Conservation (phyloP, 371 early-diverging fungal genomes). For the Saksenaea vasiformis region DNA sequence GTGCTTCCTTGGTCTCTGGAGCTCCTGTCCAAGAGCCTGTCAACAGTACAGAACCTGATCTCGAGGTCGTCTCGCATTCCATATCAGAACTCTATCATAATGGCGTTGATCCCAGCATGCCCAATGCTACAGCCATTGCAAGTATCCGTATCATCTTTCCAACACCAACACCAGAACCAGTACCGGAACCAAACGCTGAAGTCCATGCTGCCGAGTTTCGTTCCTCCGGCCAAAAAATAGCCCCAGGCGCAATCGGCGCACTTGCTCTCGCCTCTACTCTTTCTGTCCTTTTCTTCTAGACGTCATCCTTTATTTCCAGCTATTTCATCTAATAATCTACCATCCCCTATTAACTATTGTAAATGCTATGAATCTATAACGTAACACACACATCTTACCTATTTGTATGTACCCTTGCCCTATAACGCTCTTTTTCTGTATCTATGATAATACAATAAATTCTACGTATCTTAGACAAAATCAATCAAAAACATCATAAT, state of each 20-base stretch:
- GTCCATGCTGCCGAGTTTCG: background rate
- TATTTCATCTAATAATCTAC: too few species aligned
- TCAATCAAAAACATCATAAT: background rate
- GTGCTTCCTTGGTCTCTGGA: background rate
- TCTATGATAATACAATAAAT: background rate
- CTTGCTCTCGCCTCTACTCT: background rate
- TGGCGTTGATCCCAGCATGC: background rate
- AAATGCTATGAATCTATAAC: background rate
- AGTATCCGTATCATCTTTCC: slow-evolving; percentile 1
- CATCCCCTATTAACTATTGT: background rate
- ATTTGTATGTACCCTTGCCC: background rate
- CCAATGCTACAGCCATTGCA: background rate
- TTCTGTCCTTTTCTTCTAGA: background rate
- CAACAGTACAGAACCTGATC: background rate
- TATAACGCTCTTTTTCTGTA: background rate
- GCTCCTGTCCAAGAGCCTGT: background rate
- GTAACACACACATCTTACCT: background rate
- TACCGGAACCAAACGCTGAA: background rate
- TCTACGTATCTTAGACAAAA: too few species aligned
- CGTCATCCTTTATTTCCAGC: background rate
- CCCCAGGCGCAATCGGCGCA: background rate
- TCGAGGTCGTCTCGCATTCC: background rate
- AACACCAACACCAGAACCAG: background rate
- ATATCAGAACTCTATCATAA: background rate
- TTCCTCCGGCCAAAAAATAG: background rate